Percentiles rank a stretch among this genome's conserved stretches.
These are phyloP conservation scores for Umbelopsis isabellina DNA, from an alignment of 192 early-diverging fungal species.

Conservation along the genomic window DNA sequence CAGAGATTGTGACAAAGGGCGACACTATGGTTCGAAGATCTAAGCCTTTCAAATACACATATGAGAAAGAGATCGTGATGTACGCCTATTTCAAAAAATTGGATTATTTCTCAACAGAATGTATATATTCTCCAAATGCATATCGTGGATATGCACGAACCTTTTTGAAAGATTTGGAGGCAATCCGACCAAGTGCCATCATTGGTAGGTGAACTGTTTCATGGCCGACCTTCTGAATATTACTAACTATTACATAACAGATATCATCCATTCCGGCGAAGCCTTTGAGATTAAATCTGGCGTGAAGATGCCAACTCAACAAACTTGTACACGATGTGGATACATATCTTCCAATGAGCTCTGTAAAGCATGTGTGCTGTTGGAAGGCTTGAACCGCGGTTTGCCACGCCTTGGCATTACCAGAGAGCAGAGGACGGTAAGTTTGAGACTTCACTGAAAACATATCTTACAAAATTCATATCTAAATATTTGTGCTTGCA, in stretches of 20 bases:
- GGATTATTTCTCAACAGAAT: slow-evolving; percentile 99
- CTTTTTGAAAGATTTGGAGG: slow-evolving; percentile 95
- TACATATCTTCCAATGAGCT: slow-evolving; percentile 91
- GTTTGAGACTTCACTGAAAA: neutral
- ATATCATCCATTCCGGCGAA: slow-evolving; percentile 96
- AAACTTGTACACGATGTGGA: slow-evolving; percentile 86
- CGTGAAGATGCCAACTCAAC: slow-evolving; percentile 64
- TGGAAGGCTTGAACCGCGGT: slow-evolving; percentile 92
- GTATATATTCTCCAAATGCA: slow-evolving; percentile 96
- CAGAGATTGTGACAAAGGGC: slow-evolving; percentile 83
- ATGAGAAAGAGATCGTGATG: slow-evolving; percentile 99
- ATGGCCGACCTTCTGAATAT: neutral
- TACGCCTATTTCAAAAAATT: slow-evolving; percentile 96
- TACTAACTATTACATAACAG: slow-evolving; percentile 34
- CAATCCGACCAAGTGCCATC: slow-evolving; percentile 85
- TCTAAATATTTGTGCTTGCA: neutral
- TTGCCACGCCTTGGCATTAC: slow-evolving; percentile 74
- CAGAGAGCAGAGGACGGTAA: slow-evolving; percentile 47
- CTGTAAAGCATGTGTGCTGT: slow-evolving; percentile 93
- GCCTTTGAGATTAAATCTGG: slow-evolving; percentile 71
- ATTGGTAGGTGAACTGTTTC: slow-evolving; percentile 56
- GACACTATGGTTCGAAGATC: slow-evolving; percentile 81
- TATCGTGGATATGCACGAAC: slow-evolving; percentile 94
- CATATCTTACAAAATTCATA: neutral
- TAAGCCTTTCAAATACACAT: slow-evolving; percentile 99